Conservation (phyloP, 345 rosid genomes). For the Garcia nutans region DNA sequence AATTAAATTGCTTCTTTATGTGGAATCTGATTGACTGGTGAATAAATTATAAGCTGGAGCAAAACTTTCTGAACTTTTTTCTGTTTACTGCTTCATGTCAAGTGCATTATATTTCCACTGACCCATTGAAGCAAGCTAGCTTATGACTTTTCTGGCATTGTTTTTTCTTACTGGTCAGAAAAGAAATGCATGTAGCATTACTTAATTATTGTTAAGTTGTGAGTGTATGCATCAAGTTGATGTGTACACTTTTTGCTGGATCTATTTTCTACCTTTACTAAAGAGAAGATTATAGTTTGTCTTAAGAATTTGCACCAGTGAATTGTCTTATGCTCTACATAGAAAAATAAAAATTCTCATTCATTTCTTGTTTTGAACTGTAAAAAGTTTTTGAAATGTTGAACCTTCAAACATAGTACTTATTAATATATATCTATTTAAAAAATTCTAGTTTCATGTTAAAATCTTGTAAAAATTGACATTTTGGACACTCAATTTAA, state of each 20-base stretch:
- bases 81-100: not conserved
- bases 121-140: not conserved
- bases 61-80: not conserved
- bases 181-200: not conserved
- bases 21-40: not conserved
- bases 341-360: not conserved
- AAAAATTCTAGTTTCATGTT: no score
- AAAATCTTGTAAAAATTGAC: not conserved
- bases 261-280: not conserved
- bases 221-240: not conserved
- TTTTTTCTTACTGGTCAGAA: conserved; percentile 1
- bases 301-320: not conserved
- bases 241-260: not conserved
- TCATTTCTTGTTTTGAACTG: not conserved
- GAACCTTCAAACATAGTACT: not conserved
- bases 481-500: not conserved
- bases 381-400: not conserved
- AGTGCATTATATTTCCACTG: not conserved
- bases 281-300: not conserved
- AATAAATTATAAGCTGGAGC: not conserved
- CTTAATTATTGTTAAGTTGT: not conserved
- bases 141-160: conserved; percentile 2
- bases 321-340: not conserved
- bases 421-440: not conserved
- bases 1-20: not conserved